Conservation (phyloP, 225 moss, liverwort and hornwort genomes). For the Physcomitrium patens region DNA sequence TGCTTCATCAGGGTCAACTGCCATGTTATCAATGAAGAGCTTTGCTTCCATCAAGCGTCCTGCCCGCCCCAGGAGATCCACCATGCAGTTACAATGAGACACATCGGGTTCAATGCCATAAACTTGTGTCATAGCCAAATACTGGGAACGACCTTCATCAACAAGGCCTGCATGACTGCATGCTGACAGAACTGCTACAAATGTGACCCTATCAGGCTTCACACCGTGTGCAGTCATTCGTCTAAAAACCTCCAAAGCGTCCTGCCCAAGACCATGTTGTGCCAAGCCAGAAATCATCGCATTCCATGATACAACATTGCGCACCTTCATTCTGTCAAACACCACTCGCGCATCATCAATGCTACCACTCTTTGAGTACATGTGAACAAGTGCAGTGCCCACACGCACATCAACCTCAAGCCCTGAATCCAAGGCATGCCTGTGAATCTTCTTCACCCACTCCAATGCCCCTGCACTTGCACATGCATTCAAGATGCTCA, state of each 20-base stretch:
- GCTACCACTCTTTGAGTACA: constrained; percentile 19
- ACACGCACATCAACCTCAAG: not conserved
- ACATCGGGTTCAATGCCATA: not conserved
- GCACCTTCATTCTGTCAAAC: not conserved
- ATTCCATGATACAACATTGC: not conserved
- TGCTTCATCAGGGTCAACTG: constrained; percentile 1
- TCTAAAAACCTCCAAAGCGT: constrained; percentile 1
- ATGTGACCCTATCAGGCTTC: constrained; percentile 9
- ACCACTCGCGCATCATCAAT: not conserved
- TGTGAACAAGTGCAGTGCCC: not conserved
- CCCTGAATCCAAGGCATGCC: not conserved
- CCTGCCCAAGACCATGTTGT: constrained; percentile 5
- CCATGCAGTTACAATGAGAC: not conserved
- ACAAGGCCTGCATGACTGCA: constrained; percentile 27
- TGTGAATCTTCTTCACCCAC: constrained; percentile 7
- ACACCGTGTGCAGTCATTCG: constrained; percentile 13
- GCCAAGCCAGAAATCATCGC: constrained; percentile 13
- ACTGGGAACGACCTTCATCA: not conserved
- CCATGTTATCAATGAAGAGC: constrained; percentile 10
- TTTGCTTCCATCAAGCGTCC: not conserved
- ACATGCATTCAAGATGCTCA: too few species aligned
- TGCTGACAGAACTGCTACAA: constrained; percentile 18
- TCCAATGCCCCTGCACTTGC: too few species aligned
- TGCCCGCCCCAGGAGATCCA: constrained; percentile 8
- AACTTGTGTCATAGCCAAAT: not conserved